These are phyloP conservation scores for Begonia loranthoides DNA, from an alignment of 306 rosid genomes.

Conservation along the genomic window DNA sequence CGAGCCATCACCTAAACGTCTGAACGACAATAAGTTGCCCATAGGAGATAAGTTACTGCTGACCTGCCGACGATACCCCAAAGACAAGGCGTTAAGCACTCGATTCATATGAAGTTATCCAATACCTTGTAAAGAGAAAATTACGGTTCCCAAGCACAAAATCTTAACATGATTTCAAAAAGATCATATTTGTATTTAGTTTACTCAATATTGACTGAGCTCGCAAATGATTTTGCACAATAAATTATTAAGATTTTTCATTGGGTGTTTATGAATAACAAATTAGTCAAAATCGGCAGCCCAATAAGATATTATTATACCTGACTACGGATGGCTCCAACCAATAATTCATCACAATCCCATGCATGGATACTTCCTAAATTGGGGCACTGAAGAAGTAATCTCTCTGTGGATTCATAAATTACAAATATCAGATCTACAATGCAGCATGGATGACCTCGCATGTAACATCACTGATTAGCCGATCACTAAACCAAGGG, in stretches of 20 bases:
- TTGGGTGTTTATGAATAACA: background rate
- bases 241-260: too few relatives aligned
- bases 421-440: slow-evolving; percentile 8
- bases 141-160: background rate
- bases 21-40: slow-evolving; percentile 53
- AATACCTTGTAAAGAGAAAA: background rate
- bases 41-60: slow-evolving; percentile 13
- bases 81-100: slow-evolving; percentile 4
- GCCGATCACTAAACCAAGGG: slow-evolving; percentile 8
- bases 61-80: slow-evolving; percentile 35
- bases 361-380: slow-evolving; percentile 75
- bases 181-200: too few relatives aligned
- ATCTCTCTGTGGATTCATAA: slow-evolving; percentile 43
- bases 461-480: slow-evolving; percentile 1
- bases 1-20: slow-evolving; percentile 86
- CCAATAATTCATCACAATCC: slow-evolving; percentile 46
- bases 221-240: too few relatives aligned
- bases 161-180: background rate
- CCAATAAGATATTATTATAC: slow-evolving; percentile 20
- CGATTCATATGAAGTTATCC: background rate
- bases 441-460: background rate
- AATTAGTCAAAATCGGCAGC: background rate
- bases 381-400: slow-evolving; percentile 68
- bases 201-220: too few relatives aligned
- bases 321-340: slow-evolving; percentile 61